These are phyloP conservation scores for Mrakia blollopis DNA, from an alignment of 768 basidiomycete species.

Conservation along the genomic window DNA sequence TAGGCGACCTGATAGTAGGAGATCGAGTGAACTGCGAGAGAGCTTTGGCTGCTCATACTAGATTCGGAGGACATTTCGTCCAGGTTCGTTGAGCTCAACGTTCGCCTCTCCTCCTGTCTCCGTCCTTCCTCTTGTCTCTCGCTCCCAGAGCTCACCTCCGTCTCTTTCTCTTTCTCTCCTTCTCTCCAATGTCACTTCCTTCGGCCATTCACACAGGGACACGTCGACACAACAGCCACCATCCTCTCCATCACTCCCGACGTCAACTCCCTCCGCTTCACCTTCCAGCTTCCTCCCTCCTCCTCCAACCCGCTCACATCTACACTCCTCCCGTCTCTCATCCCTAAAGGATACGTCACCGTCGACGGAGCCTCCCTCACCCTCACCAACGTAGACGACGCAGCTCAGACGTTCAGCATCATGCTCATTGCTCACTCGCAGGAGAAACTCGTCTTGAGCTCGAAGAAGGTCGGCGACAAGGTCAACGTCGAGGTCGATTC, in stretches of 20 bases:
- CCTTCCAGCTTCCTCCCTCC: constrained; percentile 73
- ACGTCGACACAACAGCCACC: constrained; percentile 83
- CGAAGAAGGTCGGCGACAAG: constrained; percentile 67
- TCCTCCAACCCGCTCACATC: constrained; percentile 88
- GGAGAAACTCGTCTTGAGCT: constrained; percentile 71
- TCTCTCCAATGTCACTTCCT: constrained; percentile 70
- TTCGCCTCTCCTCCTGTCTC: neutral
- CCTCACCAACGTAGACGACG: constrained; percentile 63
- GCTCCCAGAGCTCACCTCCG: neutral
- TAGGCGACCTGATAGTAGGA: constrained; percentile 45
- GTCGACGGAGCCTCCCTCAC: constrained; percentile 94
- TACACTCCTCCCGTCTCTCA: constrained; percentile 65
- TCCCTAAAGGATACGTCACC: constrained; percentile 89
- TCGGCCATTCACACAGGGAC: constrained; percentile 88
- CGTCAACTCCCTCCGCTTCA: constrained; percentile 80
- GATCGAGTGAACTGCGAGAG: constrained; percentile 87
- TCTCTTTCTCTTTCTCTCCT: neutral
- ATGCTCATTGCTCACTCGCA: constrained; percentile 97
- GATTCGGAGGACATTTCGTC: constrained; percentile 87
- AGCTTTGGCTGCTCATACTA: constrained; percentile 63
- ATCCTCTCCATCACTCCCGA: constrained; percentile 63
- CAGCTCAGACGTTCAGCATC: constrained; percentile 66
- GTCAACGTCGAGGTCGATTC: constrained; percentile 96
- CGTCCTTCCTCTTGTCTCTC: constrained; percentile 4
- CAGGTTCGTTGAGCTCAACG: constrained; percentile 55